A percentile compares a stretch with the other conserved stretches of the same genome.
Conservation (phyloP, 1,139 yeast species). For the Pichia sp. region DNA sequence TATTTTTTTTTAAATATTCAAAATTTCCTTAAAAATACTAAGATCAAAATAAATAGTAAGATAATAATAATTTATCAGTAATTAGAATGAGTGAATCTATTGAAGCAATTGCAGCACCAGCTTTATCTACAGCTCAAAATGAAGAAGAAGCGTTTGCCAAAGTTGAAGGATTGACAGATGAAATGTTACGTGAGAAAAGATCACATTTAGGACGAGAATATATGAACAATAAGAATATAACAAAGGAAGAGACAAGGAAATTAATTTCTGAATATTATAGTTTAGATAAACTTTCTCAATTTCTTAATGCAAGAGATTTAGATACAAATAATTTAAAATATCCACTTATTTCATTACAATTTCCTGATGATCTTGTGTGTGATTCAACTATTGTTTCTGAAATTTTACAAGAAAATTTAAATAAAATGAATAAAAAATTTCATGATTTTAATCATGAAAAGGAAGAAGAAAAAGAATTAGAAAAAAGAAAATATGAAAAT, state of each 20-base stretch:
- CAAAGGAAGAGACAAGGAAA: conserved; percentile 27
- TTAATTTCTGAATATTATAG: conserved; percentile 46
- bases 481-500: conserved; percentile 1
- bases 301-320: conserved; percentile 31
- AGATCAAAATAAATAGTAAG: too few species aligned
- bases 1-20: too few species aligned
- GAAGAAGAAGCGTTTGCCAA: conserved; percentile 25
- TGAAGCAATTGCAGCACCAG: conserved; percentile 25
- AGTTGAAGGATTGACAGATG: conserved; percentile 13
- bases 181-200: conserved; percentile 17
- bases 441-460: conserved; percentile 13
- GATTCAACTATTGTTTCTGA: conserved; percentile 72
- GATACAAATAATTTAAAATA: conserved; percentile 29
- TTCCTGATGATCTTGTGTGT: conserved; percentile 74
- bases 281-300: conserved; percentile 39
- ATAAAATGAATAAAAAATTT: conserved; percentile 9
- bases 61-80: neutral
- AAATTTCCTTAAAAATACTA: too few species aligned
- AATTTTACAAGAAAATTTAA: conserved; percentile 35
- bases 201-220: conserved; percentile 25
- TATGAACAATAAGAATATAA: conserved; percentile 8
- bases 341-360: conserved; percentile 69
- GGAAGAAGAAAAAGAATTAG: conserved; percentile 2
- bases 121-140: conserved; percentile 30
- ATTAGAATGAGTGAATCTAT: neutral